Percentiles rank a stretch among this genome's conserved stretches.
phyloP scores from a whole-genome alignment of 352 stramenopile genomes.

The Aphanomyces invadans region DNA sequence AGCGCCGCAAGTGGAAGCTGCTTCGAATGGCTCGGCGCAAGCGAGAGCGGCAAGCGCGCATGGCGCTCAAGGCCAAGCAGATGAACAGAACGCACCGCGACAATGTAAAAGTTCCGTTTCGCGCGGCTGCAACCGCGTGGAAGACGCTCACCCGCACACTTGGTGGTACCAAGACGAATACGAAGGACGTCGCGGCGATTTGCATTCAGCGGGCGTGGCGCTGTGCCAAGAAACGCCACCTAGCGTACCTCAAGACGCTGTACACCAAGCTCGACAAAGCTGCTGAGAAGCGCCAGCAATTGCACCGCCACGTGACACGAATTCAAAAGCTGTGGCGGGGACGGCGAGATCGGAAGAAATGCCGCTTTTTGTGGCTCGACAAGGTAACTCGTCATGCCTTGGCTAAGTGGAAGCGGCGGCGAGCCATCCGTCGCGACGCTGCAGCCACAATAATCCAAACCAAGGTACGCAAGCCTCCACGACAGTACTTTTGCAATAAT shows the following conservation, averaged over 20 bases:
- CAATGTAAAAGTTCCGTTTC: neutral
- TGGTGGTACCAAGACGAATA: neutral
- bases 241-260: constrained; percentile 7
- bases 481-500: too few species aligned
- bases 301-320: neutral
- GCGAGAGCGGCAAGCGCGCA: neutral
- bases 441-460: constrained; percentile 10
- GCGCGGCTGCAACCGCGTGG: neutral
- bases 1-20: constrained; percentile 18
- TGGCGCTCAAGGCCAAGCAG: neutral
- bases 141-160: neutral
- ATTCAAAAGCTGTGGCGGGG: constrained; percentile 22
- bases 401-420: constrained; percentile 14
- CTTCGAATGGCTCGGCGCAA: constrained; percentile 6
- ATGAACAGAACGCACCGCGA: neutral
- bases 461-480: constrained; percentile 4
- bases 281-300: neutral
- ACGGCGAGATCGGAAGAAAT: constrained; percentile 7
- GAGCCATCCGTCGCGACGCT: neutral
- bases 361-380: constrained; percentile 16
- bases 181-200: neutral
- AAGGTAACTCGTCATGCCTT: constrained; percentile 19
- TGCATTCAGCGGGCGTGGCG: constrained; percentile 15
- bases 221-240: constrained; percentile 2
- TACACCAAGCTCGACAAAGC: constrained; percentile 7